These are phyloP conservation scores for Chondrostereum purpureum DNA, from an alignment of 1,284 basidiomycete species.

Conservation along the genomic window DNA sequence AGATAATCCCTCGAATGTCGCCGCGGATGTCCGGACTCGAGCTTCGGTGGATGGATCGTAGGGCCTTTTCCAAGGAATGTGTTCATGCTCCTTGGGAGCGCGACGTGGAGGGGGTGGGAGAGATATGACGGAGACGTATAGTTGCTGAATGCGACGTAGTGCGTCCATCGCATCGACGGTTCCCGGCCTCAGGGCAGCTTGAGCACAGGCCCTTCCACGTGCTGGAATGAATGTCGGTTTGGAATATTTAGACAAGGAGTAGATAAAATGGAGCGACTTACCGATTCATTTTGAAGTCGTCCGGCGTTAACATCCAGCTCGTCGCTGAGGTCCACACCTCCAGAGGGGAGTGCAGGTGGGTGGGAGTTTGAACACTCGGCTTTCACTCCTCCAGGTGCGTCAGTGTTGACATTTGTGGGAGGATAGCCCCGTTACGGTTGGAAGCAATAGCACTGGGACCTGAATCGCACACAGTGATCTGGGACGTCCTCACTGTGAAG, in stretches of 20 bases:
- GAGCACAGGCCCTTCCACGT: conserved; percentile 63
- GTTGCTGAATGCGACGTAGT: conserved; percentile 31
- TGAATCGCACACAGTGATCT: conserved; percentile 21
- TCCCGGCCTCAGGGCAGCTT: conserved; percentile 52
- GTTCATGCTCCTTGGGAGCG: conserved; percentile 24
- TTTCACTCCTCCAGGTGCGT: conserved; percentile 74
- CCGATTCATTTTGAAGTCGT: conserved; percentile 73
- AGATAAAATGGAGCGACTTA: conserved; percentile 34
- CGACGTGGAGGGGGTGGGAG: conserved; percentile 10
- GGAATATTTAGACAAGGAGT: conserved; percentile 12
- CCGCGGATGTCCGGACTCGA: conserved; percentile 32
- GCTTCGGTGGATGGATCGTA: conserved; percentile 57
- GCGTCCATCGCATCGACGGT: conserved; percentile 49
- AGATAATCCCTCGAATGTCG: conserved; percentile 38
- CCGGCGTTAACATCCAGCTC: conserved; percentile 82
- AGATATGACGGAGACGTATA: conserved; percentile 25
- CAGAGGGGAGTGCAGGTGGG: conserved; percentile 79
- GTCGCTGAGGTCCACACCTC: conserved; percentile 74
- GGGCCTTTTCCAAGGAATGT: conserved; percentile 47
- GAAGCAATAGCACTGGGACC: conserved; percentile 35
- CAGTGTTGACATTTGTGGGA: conserved; percentile 25
- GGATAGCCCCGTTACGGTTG: neutral
- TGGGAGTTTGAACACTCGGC: conserved; percentile 81
- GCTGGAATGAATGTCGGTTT: conserved; percentile 34
- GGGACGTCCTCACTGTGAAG: neutral